These are phyloP conservation scores for Populus hybrid DNA, from an alignment of 441 rosid genomes.

Conservation along the genomic window DNA sequence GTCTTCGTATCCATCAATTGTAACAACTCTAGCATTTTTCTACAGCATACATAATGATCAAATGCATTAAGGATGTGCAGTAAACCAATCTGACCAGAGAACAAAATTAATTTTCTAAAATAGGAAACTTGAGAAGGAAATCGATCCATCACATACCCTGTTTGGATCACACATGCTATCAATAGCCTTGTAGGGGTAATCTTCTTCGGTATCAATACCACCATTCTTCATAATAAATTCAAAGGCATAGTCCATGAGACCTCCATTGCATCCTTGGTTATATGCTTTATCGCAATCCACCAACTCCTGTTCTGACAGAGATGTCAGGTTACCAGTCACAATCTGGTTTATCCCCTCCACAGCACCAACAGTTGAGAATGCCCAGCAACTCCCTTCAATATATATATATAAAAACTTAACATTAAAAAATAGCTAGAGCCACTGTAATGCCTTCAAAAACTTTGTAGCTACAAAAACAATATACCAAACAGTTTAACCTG, in stretches of 20 bases:
- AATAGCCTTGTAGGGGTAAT: slow-evolving; percentile 70
- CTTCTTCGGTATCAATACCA: slow-evolving; percentile 73
- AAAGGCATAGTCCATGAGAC: slow-evolving; percentile 90
- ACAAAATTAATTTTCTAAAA: background rate
- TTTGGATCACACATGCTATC: slow-evolving; percentile 58
- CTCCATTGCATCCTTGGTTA: slow-evolving; percentile 87
- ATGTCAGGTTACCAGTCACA: slow-evolving; percentile 60
- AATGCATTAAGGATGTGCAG: background rate
- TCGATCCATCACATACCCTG: slow-evolving; percentile 36
- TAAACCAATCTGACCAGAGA: background rate
- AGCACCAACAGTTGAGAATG: slow-evolving; percentile 73
- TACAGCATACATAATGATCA: slow-evolving; percentile 20
- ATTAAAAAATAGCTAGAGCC: background rate
- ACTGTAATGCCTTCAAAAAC: background rate
- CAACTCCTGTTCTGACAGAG: slow-evolving; percentile 86
- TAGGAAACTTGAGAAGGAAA: background rate
- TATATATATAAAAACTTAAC: background rate
- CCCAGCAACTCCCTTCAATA: slow-evolving; percentile 92
- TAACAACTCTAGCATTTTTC: slow-evolving; percentile 80
- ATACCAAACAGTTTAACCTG: background rate
- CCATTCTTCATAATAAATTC: slow-evolving; percentile 80
- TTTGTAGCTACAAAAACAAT: background rate
- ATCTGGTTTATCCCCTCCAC: slow-evolving; percentile 94
- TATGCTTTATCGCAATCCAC: slow-evolving; percentile 77
- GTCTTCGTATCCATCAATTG: slow-evolving; percentile 73